Conservation (phyloP, 352 stramenopile species). For the Phytophthora constricta region DNA sequence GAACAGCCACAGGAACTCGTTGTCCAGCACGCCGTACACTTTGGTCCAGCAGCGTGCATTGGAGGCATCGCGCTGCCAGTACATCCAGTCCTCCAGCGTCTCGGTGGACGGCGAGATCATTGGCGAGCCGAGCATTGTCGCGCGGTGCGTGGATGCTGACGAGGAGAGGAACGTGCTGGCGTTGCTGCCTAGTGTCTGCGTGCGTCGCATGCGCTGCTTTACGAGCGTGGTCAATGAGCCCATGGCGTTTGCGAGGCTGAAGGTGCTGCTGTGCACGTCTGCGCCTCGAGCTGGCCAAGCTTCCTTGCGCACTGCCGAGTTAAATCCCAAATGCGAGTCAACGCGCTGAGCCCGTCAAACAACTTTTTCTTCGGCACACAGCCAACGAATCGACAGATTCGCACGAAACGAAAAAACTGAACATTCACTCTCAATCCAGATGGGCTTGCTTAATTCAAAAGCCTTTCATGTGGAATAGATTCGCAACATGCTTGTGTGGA, state of each 20-base stretch:
- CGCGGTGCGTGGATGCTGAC: conserved; percentile 42
- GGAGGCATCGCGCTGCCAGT: conserved; percentile 80
- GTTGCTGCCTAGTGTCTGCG: conserved; percentile 38
- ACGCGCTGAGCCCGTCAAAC: neutral
- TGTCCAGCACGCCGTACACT: conserved; percentile 79
- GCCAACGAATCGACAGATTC: neutral
- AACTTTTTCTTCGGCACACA: no score
- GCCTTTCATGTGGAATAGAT: neutral
- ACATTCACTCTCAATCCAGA: no score
- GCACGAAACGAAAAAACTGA: neutral
- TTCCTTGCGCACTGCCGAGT: no score
- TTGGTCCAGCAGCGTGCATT: conserved; percentile 83
- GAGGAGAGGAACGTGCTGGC: conserved; percentile 45
- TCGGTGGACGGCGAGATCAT: conserved; percentile 41
- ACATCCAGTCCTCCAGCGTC: conserved; percentile 79
- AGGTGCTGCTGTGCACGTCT: no score
- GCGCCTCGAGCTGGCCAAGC: no score
- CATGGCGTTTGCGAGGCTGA: neutral
- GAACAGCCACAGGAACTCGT: conserved; percentile 86
- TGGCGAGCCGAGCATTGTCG: conserved; percentile 50
- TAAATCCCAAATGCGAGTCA: neutral
- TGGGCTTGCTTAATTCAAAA: no score
- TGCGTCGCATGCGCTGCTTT: conserved; percentile 33
- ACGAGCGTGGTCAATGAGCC: conserved; percentile 23
- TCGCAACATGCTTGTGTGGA: neutral